phyloP scores from a whole-genome alignment of 2,329 filamentous ascomycete species.

The Colletotrichum tabaci region DNA sequence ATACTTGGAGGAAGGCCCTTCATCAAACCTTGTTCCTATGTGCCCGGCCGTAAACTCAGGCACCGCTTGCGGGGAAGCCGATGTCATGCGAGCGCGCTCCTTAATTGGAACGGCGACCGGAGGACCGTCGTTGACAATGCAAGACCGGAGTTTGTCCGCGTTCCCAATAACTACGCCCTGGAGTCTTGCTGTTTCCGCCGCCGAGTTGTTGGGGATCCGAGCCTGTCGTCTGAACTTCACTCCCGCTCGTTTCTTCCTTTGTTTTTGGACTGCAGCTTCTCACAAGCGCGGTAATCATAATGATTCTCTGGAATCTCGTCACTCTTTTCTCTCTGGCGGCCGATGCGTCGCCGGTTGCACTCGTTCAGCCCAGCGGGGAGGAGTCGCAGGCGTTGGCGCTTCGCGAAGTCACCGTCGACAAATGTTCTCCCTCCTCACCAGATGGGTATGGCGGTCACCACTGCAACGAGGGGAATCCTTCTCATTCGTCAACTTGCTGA shows the following conservation, averaged over 20 bases:
- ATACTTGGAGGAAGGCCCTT: not conserved
- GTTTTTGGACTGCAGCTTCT: not conserved
- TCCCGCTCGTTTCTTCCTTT: not conserved
- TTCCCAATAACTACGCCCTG: conserved; percentile 1
- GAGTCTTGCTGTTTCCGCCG: not conserved
- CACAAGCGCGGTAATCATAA: not conserved
- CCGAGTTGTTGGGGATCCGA: not conserved
- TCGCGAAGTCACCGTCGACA: not conserved
- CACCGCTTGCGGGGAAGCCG: conserved; percentile 6
- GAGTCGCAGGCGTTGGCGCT: not conserved
- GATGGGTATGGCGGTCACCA: not conserved
- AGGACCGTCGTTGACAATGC: not conserved
- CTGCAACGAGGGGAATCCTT: no score
- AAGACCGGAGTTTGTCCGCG: no score
- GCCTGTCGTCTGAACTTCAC: not conserved
- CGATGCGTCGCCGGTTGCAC: conserved; percentile 1
- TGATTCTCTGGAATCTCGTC: conserved; percentile 20
- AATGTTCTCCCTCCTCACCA: conserved; percentile 1
- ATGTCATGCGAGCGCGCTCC: not conserved
- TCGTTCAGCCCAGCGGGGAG: not conserved
- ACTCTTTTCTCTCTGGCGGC: not conserved
- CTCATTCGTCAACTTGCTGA: not conserved
- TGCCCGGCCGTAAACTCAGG: not conserved
- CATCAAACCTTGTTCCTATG: conserved; percentile 7
- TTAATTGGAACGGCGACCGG: not conserved